phyloP scores from a whole-genome alignment of 2,329 filamentous ascomycete species.

The Escovopsis weberi region DNA sequence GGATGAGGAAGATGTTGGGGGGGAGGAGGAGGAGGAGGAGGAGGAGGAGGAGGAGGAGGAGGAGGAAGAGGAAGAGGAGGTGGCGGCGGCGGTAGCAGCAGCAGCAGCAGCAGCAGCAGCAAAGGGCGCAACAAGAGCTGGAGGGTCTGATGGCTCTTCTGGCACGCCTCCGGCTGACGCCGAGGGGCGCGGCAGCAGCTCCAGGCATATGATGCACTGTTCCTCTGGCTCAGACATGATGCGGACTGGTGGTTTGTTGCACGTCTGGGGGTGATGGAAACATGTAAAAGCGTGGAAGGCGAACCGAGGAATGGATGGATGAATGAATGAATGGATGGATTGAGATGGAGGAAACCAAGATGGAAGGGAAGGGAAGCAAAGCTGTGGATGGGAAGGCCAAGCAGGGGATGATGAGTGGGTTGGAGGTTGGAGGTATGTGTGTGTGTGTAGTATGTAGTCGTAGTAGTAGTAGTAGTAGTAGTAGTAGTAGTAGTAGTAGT shows the following conservation, averaged over 20 bases:
- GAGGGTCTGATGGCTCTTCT: slow-evolving; percentile 9
- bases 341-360: slow-evolving; percentile 1
- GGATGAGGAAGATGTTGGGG: too few relatives aligned
- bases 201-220: slow-evolving; percentile 57
- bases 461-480: too few relatives aligned
- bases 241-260: slow-evolving; percentile 22
- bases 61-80: slow-evolving; percentile 10
- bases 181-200: slow-evolving; percentile 34
- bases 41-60: too few relatives aligned
- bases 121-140: neutral
- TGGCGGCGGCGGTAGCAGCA: slow-evolving; percentile 4
- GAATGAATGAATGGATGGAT: too few relatives aligned
- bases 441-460: too few relatives aligned
- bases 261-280: slow-evolving; percentile 25
- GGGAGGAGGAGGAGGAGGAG: too few relatives aligned
- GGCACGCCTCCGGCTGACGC: slow-evolving; percentile 11
- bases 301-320: too few relatives aligned
- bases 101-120: slow-evolving; percentile 7
- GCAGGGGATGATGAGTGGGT: neutral
- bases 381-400: neutral
- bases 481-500: too few relatives aligned
- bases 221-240: slow-evolving; percentile 44
- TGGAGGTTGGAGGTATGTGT: too few relatives aligned
- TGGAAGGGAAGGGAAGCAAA: neutral
- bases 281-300: slow-evolving; percentile 26